These are phyloP conservation scores for Pythium dissotocum DNA, from an alignment of 352 stramenopile genomes.

Conservation along the genomic window DNA sequence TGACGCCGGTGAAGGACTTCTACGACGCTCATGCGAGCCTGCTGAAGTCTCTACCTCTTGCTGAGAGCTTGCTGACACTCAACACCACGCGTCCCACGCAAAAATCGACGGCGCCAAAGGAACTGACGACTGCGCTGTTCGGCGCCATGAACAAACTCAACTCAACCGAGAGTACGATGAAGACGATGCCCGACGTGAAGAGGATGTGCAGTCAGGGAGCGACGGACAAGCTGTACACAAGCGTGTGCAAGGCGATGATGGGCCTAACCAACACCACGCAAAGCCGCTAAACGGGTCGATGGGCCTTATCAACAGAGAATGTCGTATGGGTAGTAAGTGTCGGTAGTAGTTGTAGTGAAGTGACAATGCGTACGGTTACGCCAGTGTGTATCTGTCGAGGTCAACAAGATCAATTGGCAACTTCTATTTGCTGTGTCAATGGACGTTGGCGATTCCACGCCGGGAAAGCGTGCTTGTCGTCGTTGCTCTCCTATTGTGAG, in stretches of 20 bases:
- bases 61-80: neutral
- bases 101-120: conserved; percentile 23
- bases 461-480: too few relatives aligned
- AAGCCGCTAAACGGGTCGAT: neutral
- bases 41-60: conserved; percentile 33
- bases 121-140: conserved; percentile 25
- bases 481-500: too few relatives aligned
- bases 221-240: conserved; percentile 30
- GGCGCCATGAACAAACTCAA: conserved; percentile 42
- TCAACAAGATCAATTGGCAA: too few relatives aligned
- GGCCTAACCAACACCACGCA: conserved; percentile 25
- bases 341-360: too few relatives aligned
- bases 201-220: conserved; percentile 15
- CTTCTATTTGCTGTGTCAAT: too few relatives aligned
- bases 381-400: too few relatives aligned
- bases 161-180: conserved; percentile 32
- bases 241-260: conserved; percentile 35
- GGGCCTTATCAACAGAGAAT: too few relatives aligned
- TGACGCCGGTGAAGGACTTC: conserved; percentile 41
- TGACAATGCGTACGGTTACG: too few relatives aligned
- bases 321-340: too few relatives aligned
- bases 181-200: conserved; percentile 38
- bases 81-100: neutral
- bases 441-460: too few relatives aligned
- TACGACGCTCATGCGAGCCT: conserved; percentile 42